phyloP scores from a whole-genome alignment of 2,329 filamentous ascomycete species.

The Thielaviopsis euricoi region DNA sequence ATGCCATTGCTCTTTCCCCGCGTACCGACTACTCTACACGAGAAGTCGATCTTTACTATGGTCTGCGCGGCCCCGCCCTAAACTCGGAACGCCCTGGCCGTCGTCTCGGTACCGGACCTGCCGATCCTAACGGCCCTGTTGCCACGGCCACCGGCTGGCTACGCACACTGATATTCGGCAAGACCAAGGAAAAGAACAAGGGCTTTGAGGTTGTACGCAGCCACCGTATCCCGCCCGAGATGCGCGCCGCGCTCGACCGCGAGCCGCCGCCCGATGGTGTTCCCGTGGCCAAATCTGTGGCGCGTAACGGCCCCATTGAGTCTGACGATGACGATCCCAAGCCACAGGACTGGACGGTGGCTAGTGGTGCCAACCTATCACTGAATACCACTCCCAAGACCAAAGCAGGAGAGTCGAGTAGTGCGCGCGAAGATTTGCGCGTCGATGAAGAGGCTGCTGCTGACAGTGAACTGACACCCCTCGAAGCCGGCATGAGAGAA shows the following conservation, averaged over 20 bases:
- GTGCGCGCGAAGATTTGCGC: conserved; percentile 22
- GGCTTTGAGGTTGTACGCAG: conserved; percentile 95
- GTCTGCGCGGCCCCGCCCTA: conserved; percentile 62
- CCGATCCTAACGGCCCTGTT: conserved; percentile 83
- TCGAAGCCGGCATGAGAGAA: not conserved
- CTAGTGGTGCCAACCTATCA: not conserved
- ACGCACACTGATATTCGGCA: conserved; percentile 59
- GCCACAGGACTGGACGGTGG: conserved; percentile 13
- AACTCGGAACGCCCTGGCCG: conserved; percentile 67
- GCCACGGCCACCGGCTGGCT: conserved; percentile 85
- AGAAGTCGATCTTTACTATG: conserved; percentile 95
- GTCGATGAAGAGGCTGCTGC: conserved; percentile 10
- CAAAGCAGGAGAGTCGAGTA: conserved; percentile 24
- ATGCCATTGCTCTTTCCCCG: conserved; percentile 31
- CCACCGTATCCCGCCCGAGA: conserved; percentile 56
- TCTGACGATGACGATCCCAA: conserved; percentile 37
- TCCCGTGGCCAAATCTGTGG: conserved; percentile 44
- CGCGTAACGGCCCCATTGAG: conserved; percentile 45
- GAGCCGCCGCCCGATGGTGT: conserved; percentile 52
- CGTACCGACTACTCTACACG: conserved; percentile 79
- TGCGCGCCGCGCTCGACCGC: conserved; percentile 36
- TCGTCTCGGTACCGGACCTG: conserved; percentile 81
- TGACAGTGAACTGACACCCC: conserved; percentile 3
- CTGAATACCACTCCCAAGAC: conserved; percentile 13
- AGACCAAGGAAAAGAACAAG: conserved; percentile 87